Conservation (phyloP, 371 early-diverging fungal species). For the Mortierella sp. region DNA sequence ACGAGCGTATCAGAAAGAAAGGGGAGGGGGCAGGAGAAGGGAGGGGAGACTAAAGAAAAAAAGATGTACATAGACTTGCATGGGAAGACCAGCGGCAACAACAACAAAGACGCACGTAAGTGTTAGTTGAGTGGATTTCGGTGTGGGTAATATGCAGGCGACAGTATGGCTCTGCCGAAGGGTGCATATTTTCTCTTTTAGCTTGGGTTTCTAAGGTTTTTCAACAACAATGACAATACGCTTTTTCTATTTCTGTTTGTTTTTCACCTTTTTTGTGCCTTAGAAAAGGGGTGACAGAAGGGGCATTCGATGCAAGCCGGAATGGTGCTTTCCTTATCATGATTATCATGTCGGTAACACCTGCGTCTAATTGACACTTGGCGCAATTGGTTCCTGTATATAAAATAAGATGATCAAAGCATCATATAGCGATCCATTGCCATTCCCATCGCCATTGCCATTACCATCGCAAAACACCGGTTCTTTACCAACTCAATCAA, state of each 20-base stretch:
- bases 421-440: too few species aligned
- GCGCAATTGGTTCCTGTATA: background rate
- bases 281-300: background rate
- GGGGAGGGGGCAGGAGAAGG: constrained; percentile 19
- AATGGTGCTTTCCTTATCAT: background rate
- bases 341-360: background rate
- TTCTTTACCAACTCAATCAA: too few species aligned
- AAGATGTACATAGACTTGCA: constrained; percentile 15
- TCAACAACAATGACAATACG: too few species aligned
- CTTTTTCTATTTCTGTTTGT: background rate
- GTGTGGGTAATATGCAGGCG: constrained; percentile 7
- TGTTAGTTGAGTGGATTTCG: background rate
- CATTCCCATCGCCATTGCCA: too few species aligned
- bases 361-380: background rate
- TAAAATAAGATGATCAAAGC: background rate
- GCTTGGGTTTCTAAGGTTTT: background rate
- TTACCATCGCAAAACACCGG: too few species aligned
- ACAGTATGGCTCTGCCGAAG: constrained; percentile 14
- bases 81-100: constrained; percentile 7
- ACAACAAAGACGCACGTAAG: constrained; percentile 2
- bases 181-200: constrained; percentile 3
- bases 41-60: constrained; percentile 8
- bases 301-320: background rate
- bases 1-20: constrained; percentile 23
- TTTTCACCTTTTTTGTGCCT: background rate